Base-by-base conservation (phyloP, 1,284 basidiomycete species). In the Gymnopus androsaceus region DNA sequence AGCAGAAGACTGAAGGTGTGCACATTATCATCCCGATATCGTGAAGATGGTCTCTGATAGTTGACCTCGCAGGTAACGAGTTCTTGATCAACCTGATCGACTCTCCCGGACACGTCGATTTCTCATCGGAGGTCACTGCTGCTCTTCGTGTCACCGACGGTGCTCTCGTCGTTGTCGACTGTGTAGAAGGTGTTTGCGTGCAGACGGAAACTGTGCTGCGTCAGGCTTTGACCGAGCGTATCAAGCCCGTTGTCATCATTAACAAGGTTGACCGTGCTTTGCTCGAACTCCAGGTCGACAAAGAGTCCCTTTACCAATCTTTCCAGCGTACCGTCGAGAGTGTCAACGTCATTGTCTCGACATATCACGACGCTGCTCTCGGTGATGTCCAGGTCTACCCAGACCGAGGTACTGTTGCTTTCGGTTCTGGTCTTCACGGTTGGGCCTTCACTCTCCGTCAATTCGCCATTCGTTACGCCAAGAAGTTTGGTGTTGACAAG, bases 71-170 rank as follows among this genome's bases (percentile, higher is more conserved):
- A 94, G 92, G 94, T 66, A 85, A 86, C 74, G 94, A 98, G 76
- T 99, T 99, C 85, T 87, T 99, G 84, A 97, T 99, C 85, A 99
- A 99, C 83, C 81, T 99, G 80, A 99, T 99, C 81, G 96, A 99
- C 78, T 98, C 96, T 17, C 96, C 97, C 62, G 96, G 97, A 72
- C 96, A 99, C 87, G 96, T 99, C 73, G 96, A 99, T 77, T 99
- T 99, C 85, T 99, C 97, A 51, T 99, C 97, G 53, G 97, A 99
- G 78, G 97, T 99, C 68, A 99, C 97, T 12, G 97, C 97, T 63
- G 97, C 97, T 65, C 94, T 99, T 72, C 97, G 97, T 83, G 97
- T 99, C 71, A 99, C 97, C 64, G 97, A 99, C 68, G 97, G 94
- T 82, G 94, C 94, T 58, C 88, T 98, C 64, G 95, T 98, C 69